A percentile compares a stretch with the other conserved stretches of the same genome.
phyloP scores from a whole-genome alignment of 2,329 filamentous ascomycete genomes.

The Aspergillus glaucus region DNA sequence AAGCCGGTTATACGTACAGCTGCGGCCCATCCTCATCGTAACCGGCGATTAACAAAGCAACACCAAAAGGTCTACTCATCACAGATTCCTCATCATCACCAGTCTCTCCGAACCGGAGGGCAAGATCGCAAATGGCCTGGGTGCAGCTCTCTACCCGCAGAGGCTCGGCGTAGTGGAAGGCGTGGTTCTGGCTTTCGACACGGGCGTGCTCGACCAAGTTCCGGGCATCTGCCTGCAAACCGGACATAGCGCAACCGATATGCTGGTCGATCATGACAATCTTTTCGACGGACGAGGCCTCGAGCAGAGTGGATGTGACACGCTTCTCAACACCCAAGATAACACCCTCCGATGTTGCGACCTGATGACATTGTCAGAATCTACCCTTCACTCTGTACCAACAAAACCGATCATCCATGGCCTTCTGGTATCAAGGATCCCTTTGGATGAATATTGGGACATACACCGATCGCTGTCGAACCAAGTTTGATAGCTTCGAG shows the following conservation, averaged over 20 bases:
- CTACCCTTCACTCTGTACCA: not conserved
- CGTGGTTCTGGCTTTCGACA: conserved; percentile 93
- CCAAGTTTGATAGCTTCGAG: conserved; percentile 99
- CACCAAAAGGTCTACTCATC: conserved; percentile 96
- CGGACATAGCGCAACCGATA: conserved; percentile 98
- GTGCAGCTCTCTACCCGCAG: conserved; percentile 96
- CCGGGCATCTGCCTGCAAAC: conserved; percentile 92
- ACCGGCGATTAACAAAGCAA: conserved; percentile 90
- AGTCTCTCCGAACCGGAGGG: conserved; percentile 91
- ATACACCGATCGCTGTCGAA: conserved; percentile 89
- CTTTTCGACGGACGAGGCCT: conserved; percentile 97
- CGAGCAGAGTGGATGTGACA: conserved; percentile 92
- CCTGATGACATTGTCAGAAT: conserved; percentile 34
- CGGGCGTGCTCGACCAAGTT: conserved; percentile 98
- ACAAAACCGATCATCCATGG: not conserved
- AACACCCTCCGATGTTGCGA: conserved; percentile 90
- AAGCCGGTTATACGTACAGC: conserved; percentile 49
- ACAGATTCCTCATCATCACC: conserved; percentile 97
- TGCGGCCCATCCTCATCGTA: conserved; percentile 96
- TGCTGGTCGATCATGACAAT: conserved; percentile 99
- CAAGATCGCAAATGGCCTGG: conserved; percentile 96
- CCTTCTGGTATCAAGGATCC: not conserved
- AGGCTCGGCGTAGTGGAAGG: conserved; percentile 96
- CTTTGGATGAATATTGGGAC: conserved; percentile 15
- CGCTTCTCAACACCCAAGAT: conserved; percentile 98